Base-by-base conservation (phyloP, 2,329 filamentous ascomycete species). In the Ustulina deusta region DNA sequence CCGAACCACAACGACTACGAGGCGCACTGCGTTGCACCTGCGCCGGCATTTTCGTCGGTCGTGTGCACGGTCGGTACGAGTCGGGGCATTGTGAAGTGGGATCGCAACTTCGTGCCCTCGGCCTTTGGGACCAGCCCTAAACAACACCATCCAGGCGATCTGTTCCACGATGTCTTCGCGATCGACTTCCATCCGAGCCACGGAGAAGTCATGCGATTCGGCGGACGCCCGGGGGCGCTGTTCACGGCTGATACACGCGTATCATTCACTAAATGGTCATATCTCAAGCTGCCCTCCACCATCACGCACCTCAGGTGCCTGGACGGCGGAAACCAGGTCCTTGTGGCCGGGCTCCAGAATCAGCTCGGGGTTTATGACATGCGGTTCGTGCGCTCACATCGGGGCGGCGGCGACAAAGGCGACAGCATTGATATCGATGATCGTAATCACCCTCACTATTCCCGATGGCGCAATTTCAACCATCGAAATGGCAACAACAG, bases 351-450 rank as follows among this genome's bases (percentile, higher is more conserved):
- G 0, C 77, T 88, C 1, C 72, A 77, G 36, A 81, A 81, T 73
- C 79, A 74, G 61, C 85, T 90, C 79, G 80, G 80, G 1, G 77
- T 89, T 5, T 90, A 89, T 72, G 89, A 91, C 69, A 68, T 86
- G 36, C 86, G 89, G 1, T 87, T 82, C 70, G 42, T 63, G 27
- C 48, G 54, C 17, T 49, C 54, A 20, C 10, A 29, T 17, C 61
- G 55, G 6, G 55, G 32, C 2, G 27, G 36, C 4, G 58, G 13
- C 2, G 48, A 49, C 17, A 49, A 59, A 3, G 34, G 25, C 20
- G 32, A 6, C 25, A 51, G 20, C n/a, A 9, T 55, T 9, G 55
- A 57, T 22, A 36, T 57, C 25, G 32, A 42, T 20, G 25, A 3
- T 20, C 20, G 6, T 25, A 63, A 51, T 29, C 27, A 15, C 17